Evolutionary conservation across 768 basidiomycete species (phyloP), one percentile per base, ranked within the genome.

Genomic region (Serendipita sp.): DNA sequence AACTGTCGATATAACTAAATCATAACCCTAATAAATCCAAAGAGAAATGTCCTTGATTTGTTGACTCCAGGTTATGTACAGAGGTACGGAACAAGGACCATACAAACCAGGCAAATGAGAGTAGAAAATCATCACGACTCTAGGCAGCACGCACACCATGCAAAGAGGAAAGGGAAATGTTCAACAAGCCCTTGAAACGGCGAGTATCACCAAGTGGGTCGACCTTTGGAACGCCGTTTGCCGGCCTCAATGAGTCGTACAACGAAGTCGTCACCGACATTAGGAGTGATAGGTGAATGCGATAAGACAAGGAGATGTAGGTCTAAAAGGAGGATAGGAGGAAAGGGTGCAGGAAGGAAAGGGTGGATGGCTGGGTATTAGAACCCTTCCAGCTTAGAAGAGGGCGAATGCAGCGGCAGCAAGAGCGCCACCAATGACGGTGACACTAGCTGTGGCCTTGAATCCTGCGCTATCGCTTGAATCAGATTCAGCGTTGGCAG

Each of bases 111-210:
- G 30, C 48, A 51, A 51, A 18, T 5, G 48, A 8, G 48, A 8
- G 48, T 51, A 18, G 48, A 51, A 32, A 51, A 51, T 51, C 18
- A 51, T 18, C 41, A 41, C 41, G n/a, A 51, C 18, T 51, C 48
- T n/a, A n/a, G 8, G 13, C 48, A 18, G 30, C 48, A 51, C 48
- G 48, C 30, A n/a, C 37, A 37, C 34, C 28, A 37, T 35, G 56
- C 56, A 30, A 60, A 37, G 56, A 60, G 37, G 56, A 24, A 30
- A 11, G 56, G 56, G 37, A 60, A 60, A 60, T 60, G 56, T 18
- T 60, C 56, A 38, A 60, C 56, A 60, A 4, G 56, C 35, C 56
- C 56, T 60, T 28, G 56, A 37, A 41, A 60, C 56, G 56, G 35
- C 48, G 32, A 53, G 18, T 32, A 24, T 24, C 37, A 32, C 30